These are phyloP conservation scores for Cercospora canescens DNA, from an alignment of 2,329 filamentous ascomycete genomes.

Conservation along the genomic window DNA sequence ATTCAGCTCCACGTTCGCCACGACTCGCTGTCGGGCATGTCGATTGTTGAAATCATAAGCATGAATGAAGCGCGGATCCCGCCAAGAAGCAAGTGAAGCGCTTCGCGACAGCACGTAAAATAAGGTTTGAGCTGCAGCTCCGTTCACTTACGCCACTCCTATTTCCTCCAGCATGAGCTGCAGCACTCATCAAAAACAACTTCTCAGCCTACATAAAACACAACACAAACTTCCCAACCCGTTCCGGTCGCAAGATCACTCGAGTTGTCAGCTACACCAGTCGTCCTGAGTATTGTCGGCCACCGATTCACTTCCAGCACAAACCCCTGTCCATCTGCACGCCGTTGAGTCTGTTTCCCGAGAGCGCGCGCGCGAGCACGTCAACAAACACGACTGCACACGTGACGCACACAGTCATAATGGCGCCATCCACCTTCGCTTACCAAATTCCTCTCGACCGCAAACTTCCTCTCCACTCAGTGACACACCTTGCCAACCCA, in stretches of 20 bases:
- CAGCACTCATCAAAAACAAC: not conserved
- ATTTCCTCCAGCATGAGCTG: not conserved
- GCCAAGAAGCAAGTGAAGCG: not conserved
- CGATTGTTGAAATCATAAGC: too few relatives aligned
- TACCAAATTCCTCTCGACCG: slow-evolving; percentile 9
- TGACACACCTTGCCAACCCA: slow-evolving; percentile 11
- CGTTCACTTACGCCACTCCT: not conserved
- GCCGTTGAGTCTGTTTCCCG: not conserved
- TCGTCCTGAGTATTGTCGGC: not conserved
- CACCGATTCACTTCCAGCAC: not conserved
- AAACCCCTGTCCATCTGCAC: not conserved
- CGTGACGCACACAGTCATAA: slow-evolving; percentile 8
- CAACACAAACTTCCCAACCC: not conserved
- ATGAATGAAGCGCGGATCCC: not conserved
- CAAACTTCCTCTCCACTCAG: slow-evolving; percentile 10
- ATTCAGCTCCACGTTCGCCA: too few relatives aligned
- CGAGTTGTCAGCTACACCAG: not conserved
- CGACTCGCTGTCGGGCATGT: too few relatives aligned
- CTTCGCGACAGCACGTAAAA: not conserved
- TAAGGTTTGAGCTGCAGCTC: not conserved
- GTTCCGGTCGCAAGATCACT: not conserved
- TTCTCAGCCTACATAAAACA: not conserved
- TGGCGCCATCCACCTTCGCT: not conserved
- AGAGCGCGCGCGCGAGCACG: not conserved
- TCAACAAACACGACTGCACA: not conserved